A percentile compares a stretch with the other conserved stretches of the same genome.
Evolutionary conservation across 2,329 filamentous ascomycete species (phyloP).

Genomic region (Aureobasidium sp.): DNA sequence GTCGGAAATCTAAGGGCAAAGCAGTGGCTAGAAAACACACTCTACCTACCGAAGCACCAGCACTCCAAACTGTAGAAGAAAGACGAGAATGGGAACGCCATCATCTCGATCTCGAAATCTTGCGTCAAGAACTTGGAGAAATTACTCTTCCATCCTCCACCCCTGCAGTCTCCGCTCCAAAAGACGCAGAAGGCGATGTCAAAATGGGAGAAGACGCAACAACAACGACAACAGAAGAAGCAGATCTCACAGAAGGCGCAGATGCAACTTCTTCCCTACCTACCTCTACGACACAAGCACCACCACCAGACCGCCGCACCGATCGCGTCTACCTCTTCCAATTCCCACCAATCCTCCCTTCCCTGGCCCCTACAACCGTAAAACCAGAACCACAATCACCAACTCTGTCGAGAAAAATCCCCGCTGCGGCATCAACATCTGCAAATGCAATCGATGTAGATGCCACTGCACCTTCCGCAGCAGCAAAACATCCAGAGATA

Average conservation of each 20-base stretch:
- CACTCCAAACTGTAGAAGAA: constrained; percentile 59
- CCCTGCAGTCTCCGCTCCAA: not conserved
- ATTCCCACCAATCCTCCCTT: constrained; percentile 68
- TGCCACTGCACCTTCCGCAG: constrained; percentile 22
- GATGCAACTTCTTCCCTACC: not conserved
- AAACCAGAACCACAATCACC: constrained; percentile 26
- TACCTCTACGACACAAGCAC: not conserved
- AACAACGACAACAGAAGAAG: constrained; percentile 20
- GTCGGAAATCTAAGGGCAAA: constrained; percentile 16
- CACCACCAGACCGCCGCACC: constrained; percentile 44
- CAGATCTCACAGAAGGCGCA: constrained; percentile 20
- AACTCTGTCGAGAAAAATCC: constrained; percentile 16
- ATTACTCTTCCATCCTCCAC: constrained; percentile 29
- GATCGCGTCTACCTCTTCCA: constrained; percentile 70
- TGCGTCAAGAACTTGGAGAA: constrained; percentile 53
- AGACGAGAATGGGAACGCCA: constrained; percentile 55
- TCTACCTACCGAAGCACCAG: constrained; percentile 20
- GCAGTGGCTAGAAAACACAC: not conserved
- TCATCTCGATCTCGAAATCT: constrained; percentile 49
- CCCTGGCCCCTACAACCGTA: constrained; percentile 44
- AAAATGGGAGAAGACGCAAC: constrained; percentile 34
- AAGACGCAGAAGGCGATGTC: constrained; percentile 47
- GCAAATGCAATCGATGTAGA: constrained; percentile 8
- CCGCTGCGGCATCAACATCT: not conserved
- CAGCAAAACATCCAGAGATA: constrained; percentile 33